A percentile compares a stretch with the other conserved stretches of the same genome.
phyloP scores from a whole-genome alignment of 768 basidiomycete genomes.

The Tylopilus subfusipes region DNA sequence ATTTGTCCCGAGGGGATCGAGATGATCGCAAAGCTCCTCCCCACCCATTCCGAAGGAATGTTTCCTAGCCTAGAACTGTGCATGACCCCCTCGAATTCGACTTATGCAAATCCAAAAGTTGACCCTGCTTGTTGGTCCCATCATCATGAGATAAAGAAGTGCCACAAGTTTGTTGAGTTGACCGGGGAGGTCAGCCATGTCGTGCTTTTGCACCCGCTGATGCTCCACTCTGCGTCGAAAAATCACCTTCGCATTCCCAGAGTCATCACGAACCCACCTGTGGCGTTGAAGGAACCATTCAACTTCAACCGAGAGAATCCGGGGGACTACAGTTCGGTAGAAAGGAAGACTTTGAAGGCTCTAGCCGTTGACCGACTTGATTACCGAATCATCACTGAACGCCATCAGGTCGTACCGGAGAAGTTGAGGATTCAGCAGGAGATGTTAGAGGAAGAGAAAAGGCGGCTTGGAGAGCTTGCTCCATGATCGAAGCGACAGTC shows the following conservation, averaged over 20 bases:
- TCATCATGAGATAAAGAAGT: slow-evolving; percentile 2
- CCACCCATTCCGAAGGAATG: slow-evolving; percentile 2
- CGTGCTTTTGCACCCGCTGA: slow-evolving; percentile 48
- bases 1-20: background rate
- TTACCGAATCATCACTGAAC: background rate
- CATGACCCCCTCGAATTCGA: slow-evolving; percentile 5
- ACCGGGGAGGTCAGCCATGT: slow-evolving; percentile 8
- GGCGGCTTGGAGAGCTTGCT: background rate
- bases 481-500: background rate
- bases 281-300: slow-evolving; percentile 53
- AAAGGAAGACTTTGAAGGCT: slow-evolving; percentile 3
- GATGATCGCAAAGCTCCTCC: slow-evolving; percentile 2
- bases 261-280: slow-evolving; percentile 66
- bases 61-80: background rate
- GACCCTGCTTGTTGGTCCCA: slow-evolving; percentile 2
- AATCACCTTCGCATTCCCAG: slow-evolving; percentile 54
- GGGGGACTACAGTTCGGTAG: slow-evolving; percentile 3
- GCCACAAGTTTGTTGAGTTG: background rate
- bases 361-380: slow-evolving; percentile 9
- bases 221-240: slow-evolving; percentile 62
- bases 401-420: slow-evolving; percentile 3
- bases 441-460: slow-evolving; percentile 4
- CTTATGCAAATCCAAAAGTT: slow-evolving; percentile 1
- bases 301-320: slow-evolving; percentile 27
- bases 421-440: background rate